Base-by-base conservation (phyloP, 73 alveolate species). In the Blepharisma stoltei region DNA sequence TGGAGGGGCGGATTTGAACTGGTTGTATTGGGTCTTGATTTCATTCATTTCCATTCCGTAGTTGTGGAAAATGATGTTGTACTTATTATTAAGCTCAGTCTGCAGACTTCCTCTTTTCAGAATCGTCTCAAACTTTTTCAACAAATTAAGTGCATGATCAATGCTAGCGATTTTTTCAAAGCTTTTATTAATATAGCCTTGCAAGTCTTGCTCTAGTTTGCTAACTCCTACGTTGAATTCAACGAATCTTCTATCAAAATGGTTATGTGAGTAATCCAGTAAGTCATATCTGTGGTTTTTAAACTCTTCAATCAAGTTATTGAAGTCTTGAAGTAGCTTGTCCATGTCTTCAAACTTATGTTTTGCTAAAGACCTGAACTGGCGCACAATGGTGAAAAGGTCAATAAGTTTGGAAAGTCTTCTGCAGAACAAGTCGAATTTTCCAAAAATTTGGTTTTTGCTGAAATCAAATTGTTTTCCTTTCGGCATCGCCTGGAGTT, bases 401-500 rank as follows among this genome's bases (percentile, higher is more conserved):
- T 98, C 99, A 71, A 98, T 98, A 82, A 98, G 94, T 90, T 98
- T 98, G 67, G 95, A 76, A 77, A 98, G 92, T 89, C 99, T 97
- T 88, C 99, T 95, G 82, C 99, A 97, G 93, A 98, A 98, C 78
- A 97, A 97, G 84, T 98, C 99, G 78, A 98, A 98, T 81, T 97
- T 97, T 41, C 99, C 99, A 85, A 98, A 98, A 90, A 98, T 97
- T 82, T 96, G 97, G 85, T 97, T 97, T 77, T 98, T 99, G 71
- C 99, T 95, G 90, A 98, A 98, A 88, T 98, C 99, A 83, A 98
- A 98, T 81, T 97, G 97, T 84, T 98, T 98, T 73, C 99, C 99
- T 90, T 97, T 98, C 45, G 99, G 99, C 95, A 98, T 94, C 80
- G 97, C 96, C 92, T 97, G 94, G 8, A 98, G 97, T 71, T 97